Evolutionary conservation across 108 stramenopile genomes (phyloP).

Genomic region (Aurantiochytrium sp.): DNA sequence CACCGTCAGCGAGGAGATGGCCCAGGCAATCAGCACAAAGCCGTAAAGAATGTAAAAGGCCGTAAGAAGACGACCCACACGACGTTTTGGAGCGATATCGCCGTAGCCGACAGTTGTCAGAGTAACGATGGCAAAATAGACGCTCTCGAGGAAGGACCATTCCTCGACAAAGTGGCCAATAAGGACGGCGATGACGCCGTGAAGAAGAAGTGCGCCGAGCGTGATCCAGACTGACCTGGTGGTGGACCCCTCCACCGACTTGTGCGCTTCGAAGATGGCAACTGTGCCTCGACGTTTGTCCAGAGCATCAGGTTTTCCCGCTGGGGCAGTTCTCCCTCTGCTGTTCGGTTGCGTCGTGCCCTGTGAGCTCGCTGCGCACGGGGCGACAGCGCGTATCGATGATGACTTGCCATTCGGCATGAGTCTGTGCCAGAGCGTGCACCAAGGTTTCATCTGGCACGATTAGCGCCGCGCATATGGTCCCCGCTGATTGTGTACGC

Average conservation of each 20-base stretch:
- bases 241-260: too few species aligned
- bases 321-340: too few species aligned
- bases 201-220: background rate
- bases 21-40: background rate
- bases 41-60: background rate
- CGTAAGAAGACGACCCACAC: background rate
- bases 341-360: too few species aligned
- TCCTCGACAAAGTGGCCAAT: background rate
- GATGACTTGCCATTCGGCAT: too few species aligned
- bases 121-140: conserved; percentile 32
- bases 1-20: background rate
- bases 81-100: background rate
- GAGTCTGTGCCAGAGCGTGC: too few species aligned
- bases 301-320: too few species aligned
- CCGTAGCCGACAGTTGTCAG: conserved; percentile 40
- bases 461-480: too few species aligned
- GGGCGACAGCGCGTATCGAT: too few species aligned
- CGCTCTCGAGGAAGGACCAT: background rate
- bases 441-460: too few species aligned
- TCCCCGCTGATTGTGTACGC: too few species aligned
- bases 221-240: background rate
- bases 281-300: background rate
- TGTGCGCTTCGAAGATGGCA: background rate
- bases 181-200: background rate
- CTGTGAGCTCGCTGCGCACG: too few species aligned